phyloP scores from a whole-genome alignment of 805 yeast genomes.

The Suhomyces sp. region DNA sequence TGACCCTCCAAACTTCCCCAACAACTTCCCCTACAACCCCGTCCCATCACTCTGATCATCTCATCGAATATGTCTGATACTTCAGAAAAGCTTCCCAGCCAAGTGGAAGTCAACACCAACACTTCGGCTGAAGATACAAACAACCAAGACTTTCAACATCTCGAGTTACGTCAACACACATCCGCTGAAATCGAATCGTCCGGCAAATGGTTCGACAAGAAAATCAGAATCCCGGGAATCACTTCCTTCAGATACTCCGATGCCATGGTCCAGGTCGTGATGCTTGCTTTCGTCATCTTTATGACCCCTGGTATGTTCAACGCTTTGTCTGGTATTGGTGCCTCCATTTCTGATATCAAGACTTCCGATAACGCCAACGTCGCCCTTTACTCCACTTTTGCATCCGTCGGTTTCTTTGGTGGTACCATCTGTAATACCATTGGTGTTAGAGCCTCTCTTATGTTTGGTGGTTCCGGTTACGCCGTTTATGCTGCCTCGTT shows the following conservation, averaged over 20 bases:
- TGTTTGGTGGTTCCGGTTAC: conserved; percentile 57
- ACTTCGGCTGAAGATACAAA: conserved; percentile 8
- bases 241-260: conserved; percentile 30
- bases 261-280: conserved; percentile 42
- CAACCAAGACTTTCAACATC: conserved; percentile 13
- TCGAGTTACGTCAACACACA: conserved; percentile 24
- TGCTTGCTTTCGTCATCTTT: conserved; percentile 48
- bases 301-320: conserved; percentile 56
- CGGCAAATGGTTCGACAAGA: conserved; percentile 43
- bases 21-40: neutral
- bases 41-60: conserved; percentile 1
- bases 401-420: conserved; percentile 56
- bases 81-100: conserved; percentile 4
- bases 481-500: conserved; percentile 53
- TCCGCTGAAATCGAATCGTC: conserved; percentile 30
- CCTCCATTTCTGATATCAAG: conserved; percentile 37
- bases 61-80: conserved; percentile 11
- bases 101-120: conserved; percentile 5
- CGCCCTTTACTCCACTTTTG: conserved; percentile 55
- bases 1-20: no score
- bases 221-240: conserved; percentile 5
- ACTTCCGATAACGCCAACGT: conserved; percentile 50
- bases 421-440: conserved; percentile 54
- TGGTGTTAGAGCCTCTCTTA: conserved; percentile 45
- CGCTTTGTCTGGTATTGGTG: conserved; percentile 50